Conservation (phyloP, 2,329 filamentous ascomycete genomes). For the Helotiales sp. region DNA sequence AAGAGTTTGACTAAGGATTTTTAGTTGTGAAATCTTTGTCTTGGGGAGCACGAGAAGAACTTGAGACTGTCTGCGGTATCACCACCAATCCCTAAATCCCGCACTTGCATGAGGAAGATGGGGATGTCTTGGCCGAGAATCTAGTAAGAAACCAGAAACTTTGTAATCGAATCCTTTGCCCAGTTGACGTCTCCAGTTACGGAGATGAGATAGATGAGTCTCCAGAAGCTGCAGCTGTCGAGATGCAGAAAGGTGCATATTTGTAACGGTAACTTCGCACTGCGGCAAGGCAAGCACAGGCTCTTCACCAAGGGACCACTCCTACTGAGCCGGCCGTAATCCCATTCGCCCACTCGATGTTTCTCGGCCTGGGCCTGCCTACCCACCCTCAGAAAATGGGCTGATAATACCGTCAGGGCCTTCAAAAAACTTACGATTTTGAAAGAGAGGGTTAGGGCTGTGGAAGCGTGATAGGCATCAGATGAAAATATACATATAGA, state of each 20-base stretch:
- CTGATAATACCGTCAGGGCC: slow-evolving; percentile 31
- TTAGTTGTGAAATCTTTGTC: too few relatives aligned
- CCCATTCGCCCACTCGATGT: slow-evolving; percentile 1
- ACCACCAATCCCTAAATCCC: neutral
- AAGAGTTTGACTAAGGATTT: too few relatives aligned
- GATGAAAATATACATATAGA: slow-evolving; percentile 15
- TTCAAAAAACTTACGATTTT: slow-evolving; percentile 27
- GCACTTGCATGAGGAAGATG: neutral
- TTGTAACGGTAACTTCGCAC: too few relatives aligned
- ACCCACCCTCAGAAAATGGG: slow-evolving; percentile 18
- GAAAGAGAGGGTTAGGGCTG: neutral
- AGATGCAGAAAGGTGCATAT: neutral
- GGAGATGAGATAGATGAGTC: too few relatives aligned
- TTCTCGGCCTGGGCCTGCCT: neutral
- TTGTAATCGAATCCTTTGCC: neutral
- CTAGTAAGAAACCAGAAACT: neutral
- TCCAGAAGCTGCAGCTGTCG: neutral
- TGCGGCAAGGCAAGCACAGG: neutral
- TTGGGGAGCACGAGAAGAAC: neutral
- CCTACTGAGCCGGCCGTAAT: neutral
- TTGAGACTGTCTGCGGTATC: neutral
- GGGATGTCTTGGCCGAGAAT: neutral
- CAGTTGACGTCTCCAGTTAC: neutral
- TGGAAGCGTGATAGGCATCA: neutral
- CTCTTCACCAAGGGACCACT: neutral